Evolutionary conservation across 345 rosid species (phyloP), one percentile per base, ranked within the genome.

Genomic region (Brassica cretica): DNA sequence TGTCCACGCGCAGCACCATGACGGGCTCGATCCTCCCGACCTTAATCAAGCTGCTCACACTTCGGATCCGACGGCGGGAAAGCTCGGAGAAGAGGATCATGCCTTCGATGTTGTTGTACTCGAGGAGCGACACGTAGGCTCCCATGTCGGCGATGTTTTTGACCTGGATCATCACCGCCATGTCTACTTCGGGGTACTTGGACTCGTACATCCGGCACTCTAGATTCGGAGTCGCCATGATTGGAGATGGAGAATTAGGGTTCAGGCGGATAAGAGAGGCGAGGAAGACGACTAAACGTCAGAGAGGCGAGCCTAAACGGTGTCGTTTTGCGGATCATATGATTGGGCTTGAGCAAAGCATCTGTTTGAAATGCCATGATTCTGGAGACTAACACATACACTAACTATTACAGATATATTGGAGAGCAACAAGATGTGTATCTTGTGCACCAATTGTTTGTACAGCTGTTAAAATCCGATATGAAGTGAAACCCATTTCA

Each of bases 131-230:
- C 14, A 95, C 99, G 70, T 93, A 95, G 0, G 99, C 99, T 27
- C 97, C 98, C 99, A 93, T 93, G 77, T 95, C 98, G 33, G 97
- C 97, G 79, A 95, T 93, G 86, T 84, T 93, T 81, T 95, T 95
- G 64, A 95, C 99, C 81, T 93, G 99, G 24, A 95, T 93, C 99
- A 94, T 94, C 78, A 94, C 98, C 55, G 98, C 98, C 98, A 89
- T 92, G 79, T 88, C 98, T 65, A 94, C 93, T 81, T 92, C 98
- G 24, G 98, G 98, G 71, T 94, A 94, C 86, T 73, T 84, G 3
- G 94, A 80, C 77, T 92, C 98, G 88, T 94, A 94, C 97, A 91
- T 94, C 55, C 98, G 87, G 80, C 98, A 94, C 83, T 92, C 98
- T 5, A 94, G 89, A 83, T 90, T 94, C 41, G 95, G 96, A 11